Base-by-base conservation (phyloP, 2,329 filamentous ascomycete genomes). In the Botrytis fabae region DNA sequence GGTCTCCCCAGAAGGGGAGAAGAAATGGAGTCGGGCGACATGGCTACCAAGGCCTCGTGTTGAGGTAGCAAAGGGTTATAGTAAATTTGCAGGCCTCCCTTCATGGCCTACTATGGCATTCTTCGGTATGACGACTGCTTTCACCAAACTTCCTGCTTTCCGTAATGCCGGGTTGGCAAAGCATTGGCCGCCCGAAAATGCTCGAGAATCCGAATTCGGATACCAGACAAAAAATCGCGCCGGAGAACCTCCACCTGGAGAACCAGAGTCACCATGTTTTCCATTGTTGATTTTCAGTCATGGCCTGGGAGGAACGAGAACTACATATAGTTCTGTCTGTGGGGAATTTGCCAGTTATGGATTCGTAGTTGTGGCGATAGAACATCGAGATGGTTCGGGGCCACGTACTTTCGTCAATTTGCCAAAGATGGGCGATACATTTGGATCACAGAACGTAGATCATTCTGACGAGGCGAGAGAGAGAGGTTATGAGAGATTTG, bases 251-350 rank as follows among this genome's bases (percentile, higher is more conserved):
- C 83, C 82, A 1, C 80, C 80, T 1, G 81, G 81, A 14, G 81
- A 82, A 40, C 71, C 77, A 4, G 80, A 81, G 44, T 80, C 77
- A 73, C 87, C 88, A 0, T 83, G 75, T 6, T 92, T 91, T 74
- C 89, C 90, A 1, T 82, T 91, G 35, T 83, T 92, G 48, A 83
- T 92, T 35, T 92, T 92, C 80, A 90, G 88, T 77, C 90, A 92
- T 80, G 90, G 90, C 0, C 81, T 92, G 9, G 89, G 90, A 8
- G 90, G 89, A 0, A 90, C 88, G 2, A 82, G 89, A 64, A 91
- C 89, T 3, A 87, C 86, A 75, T 91, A 90, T 77, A 90, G 87
- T 28, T 85, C 86, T 25, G 83, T 92, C 2, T 92, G 89, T 76
- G 88, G 89, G 12, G 89, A 92, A 75, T 87, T 92, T 75, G 90